phyloP scores from a whole-genome alignment of 164 flowering plant species.

The Brasenia schreberi region DNA sequence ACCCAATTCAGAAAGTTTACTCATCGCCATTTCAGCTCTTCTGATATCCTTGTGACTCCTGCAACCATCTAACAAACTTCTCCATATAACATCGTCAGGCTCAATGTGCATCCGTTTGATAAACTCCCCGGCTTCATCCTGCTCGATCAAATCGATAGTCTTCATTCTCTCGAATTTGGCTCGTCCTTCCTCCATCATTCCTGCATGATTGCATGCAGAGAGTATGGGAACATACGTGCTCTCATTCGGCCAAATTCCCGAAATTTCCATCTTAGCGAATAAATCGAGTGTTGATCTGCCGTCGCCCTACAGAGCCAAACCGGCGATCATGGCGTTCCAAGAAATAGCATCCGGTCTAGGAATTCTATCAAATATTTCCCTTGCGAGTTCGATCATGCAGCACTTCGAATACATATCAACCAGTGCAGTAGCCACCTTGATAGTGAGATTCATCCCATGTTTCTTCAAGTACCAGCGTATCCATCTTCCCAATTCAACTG shows the following conservation, averaged over 20 bases:
- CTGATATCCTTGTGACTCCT: neutral
- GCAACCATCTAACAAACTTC: conserved; percentile 2
- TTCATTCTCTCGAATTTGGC: neutral
- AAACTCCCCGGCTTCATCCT: conserved; percentile 2
- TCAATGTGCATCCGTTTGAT: conserved; percentile 3
- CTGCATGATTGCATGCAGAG: conserved; percentile 4
- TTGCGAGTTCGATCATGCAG: conserved; percentile 50
- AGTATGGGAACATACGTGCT: conserved; percentile 2
- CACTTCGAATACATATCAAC: conserved; percentile 62
- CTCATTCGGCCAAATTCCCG: neutral
- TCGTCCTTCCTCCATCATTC: conserved; percentile 3
- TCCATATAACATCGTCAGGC: conserved; percentile 1
- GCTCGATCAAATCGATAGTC: neutral
- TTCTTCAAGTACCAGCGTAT: neutral
- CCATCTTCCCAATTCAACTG: neutral
- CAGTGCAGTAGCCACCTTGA: conserved; percentile 41
- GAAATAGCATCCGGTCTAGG: conserved; percentile 30
- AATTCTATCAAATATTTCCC: conserved; percentile 44
- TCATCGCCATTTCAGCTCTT: conserved; percentile 1
- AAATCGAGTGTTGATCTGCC: neutral
- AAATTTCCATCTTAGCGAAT: conserved; percentile 1
- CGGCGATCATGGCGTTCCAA: conserved; percentile 76
- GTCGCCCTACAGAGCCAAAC: conserved; percentile 4
- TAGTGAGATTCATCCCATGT: neutral
- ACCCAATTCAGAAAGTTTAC: conserved; percentile 1